Base-by-base conservation (phyloP, 2,329 filamentous ascomycete species). In the Coniochaeta prunicola region DNA sequence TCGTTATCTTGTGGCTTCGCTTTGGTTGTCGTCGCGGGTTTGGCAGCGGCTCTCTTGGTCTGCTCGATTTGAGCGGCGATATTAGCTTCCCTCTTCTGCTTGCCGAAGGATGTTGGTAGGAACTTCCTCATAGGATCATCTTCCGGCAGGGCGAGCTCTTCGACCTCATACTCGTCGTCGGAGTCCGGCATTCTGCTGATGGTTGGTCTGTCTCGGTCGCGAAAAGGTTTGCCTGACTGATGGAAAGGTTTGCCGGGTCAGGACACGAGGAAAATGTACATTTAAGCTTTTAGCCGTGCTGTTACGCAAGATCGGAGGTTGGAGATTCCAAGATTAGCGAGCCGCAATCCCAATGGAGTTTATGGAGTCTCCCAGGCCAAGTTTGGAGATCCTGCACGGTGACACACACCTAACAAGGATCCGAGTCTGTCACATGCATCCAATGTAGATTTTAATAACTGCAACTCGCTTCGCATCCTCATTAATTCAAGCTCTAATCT, bases 71-170 rank as follows among this genome's bases (percentile, higher is more conserved):
- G 92, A 59, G 87, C 87, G 57, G 86, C 83, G 63, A 93, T 80
- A 72, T 96, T 85, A 65, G 89, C 78, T 63, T 87, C 84, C 65
- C 84, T 87, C 38, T 85, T 81, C 70, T 89, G 88, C 72, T 93
- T 96, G 57, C 93, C 93, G 70, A 97, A 97, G 0, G 90, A 85
- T 2, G 86, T 80, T 0, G 93, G 92, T 61, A 97, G 76, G 69
- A 92, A 96, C 56, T 85, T 81, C 68, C 87, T 83, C 79, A 93
- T 82, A 42, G 87, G 86, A 63, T 91, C 88, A 69, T 91, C 84
- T 21, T 75, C 76, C 34, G 80, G 79, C 61, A 87, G 67, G 34
- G 79, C 77, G 19, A 81, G 78, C 26, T 69, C 74, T 65, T 86
- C 82, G 45, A 87, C 75, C 62, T 82, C 77, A 65, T 79, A 76